Base-by-base conservation (phyloP, 1,139 yeast genomes). In the Debaryomyces singareniensis region DNA sequence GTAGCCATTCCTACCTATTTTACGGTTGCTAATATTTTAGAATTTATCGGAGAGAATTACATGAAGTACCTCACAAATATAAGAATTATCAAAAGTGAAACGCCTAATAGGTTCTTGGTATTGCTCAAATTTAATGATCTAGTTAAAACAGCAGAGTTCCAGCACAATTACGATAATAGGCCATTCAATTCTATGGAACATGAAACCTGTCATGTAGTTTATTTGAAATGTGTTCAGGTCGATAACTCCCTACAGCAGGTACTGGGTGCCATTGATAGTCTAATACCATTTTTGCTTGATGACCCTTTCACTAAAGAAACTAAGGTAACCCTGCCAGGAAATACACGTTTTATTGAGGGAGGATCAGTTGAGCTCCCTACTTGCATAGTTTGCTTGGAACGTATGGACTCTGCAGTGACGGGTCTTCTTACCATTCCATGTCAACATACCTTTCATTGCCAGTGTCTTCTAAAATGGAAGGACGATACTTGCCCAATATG, bases 401-500 rank as follows among this genome's bases (percentile, higher is more conserved):
- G 95, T 39, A 79, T 89, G 82, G 97, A 89, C 51, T 68, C 91
- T 2, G 72, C 73, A 15, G 66, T 82, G 4, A 79, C 95, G 0
- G 97, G 97, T 0, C 58, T 89, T 11, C 59, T 87, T 9, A 89
- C 96, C 0, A 87, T 85, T 29, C 86, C 93, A 0, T 89, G 96
- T 40, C 96, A 85, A 49, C 96, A 89, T 50, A 86, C 96, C 0
- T 89, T 86, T 54, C 96, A 89, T 52, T 87, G 95, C 44, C 84
- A 75, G 43, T 89, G 96, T 51, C 62, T 89, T 30, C 76, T 86
- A 22, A 83, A 81, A 54, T 89, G 96, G 96, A 75, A 75, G 34
- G 95, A 86, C 49, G 94, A 86, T 36, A 75, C 86, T 16, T 89
- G 97, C 50, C 96, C 96, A 0, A 87, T 89, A 4, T 89, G 96